Base-by-base conservation (phyloP, 2,329 filamentous ascomycete species). In the Diplocarpon mali region DNA sequence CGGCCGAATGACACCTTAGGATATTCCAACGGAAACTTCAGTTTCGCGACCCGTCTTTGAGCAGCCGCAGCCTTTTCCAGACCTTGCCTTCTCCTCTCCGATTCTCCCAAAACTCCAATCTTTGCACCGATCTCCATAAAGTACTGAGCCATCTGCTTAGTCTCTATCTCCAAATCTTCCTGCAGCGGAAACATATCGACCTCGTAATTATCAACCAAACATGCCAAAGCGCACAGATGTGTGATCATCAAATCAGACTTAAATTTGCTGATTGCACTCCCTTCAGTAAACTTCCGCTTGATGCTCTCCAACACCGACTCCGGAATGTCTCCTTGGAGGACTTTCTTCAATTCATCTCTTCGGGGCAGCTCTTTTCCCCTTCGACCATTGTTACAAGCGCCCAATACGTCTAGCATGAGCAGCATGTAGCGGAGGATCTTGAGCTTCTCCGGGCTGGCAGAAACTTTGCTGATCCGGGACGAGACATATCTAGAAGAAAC, bases 21-120 rank as follows among this genome's bases (percentile, higher is more conserved):
- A 62, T 95, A 95, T 47, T 80, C 73, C 38, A 95, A 67, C 2
- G 92, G 92, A 50, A 95, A 64, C 55, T 73, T 76, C 57, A 96
- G 67, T 54, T 78, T 78, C 11, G 84, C 88, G 40, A 89, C 67
- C 48, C 73, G 72, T 49, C 78, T 77, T 45, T 76, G 76, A 15
- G 65, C 63, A 3, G 72, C 73, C 57, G 77, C 72, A 1, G 75
- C 75, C 60, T 79, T 80, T 28, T 73, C 75, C 53, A 79, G 71
- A 46, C 75, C 70, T 53, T 70, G 66, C 61, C 72, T 76, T 27
- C 62, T 60, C 39, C 63, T 60, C 45, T 75, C 70, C 14, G 60
- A 61, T 40, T 72, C 71, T 3, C 67, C 69, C 11, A 70, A 64
- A 24, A 61, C 52, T 14, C 47, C 57, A 29, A 85, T 70, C 54